Evolutionary conservation across 2,329 filamentous ascomycete species (phyloP).

Genomic region (Xylaria arbuscula): DNA sequence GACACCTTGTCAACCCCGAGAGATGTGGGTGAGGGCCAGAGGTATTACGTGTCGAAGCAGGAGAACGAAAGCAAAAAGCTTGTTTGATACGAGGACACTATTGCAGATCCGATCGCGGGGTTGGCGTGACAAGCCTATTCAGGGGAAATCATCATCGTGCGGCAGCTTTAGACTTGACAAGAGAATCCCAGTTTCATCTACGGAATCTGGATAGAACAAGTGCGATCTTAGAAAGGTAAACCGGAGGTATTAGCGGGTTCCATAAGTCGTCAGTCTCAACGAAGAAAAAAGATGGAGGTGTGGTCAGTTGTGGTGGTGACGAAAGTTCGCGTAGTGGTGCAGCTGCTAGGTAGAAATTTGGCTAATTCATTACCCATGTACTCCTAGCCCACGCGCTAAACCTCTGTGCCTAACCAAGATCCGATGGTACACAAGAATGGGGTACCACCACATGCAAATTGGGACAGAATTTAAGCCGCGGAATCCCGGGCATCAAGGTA

Average conservation of each 20-base stretch:
- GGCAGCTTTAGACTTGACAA: conserved; percentile 13
- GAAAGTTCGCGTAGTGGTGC: no score
- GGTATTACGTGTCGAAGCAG: conserved; percentile 20
- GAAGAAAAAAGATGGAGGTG: not conserved
- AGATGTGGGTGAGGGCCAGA: not conserved
- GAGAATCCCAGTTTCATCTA: not conserved
- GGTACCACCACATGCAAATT: conserved; percentile 23
- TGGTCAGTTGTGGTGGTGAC: not conserved
- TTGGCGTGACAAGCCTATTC: conserved; percentile 18
- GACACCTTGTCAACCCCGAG: conserved; percentile 6
- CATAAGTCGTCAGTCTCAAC: not conserved
- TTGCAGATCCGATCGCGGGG: conserved; percentile 33
- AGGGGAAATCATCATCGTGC: conserved; percentile 30
- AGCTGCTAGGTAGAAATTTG: not conserved
- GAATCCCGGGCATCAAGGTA: conserved; percentile 9
- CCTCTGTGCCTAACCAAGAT: not conserved
- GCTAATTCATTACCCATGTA: not conserved
- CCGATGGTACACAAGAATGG: not conserved
- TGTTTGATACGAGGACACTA: conserved; percentile 2
- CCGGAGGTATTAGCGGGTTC: not conserved
- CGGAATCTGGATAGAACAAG: not conserved
- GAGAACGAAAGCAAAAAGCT: not conserved
- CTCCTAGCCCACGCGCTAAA: not conserved
- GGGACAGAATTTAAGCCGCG: conserved; percentile 23
- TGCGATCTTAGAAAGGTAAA: no score